Conservation (phyloP, 345 rosid species). For the Barbarea vulgaris region DNA sequence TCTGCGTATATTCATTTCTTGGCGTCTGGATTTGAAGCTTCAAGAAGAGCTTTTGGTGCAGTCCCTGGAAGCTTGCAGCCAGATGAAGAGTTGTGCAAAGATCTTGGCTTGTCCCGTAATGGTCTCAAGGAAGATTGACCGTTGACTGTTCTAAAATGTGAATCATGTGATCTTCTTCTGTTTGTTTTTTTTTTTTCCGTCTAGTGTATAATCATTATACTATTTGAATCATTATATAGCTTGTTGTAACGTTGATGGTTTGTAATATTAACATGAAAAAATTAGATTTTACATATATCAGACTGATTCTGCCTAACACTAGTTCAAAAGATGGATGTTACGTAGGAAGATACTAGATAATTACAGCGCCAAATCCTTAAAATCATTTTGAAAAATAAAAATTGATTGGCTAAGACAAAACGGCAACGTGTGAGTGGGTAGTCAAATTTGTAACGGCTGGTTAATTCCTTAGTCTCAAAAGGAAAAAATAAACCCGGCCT, state of each 20-base stretch:
- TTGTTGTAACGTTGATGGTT: background rate
- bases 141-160: constrained; percentile 12
- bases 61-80: constrained; percentile 79
- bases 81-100: constrained; percentile 73
- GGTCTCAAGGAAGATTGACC: constrained; percentile 29
- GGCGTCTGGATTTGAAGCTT: constrained; percentile 72
- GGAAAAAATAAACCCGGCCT: background rate
- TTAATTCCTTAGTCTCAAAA: background rate
- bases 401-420: background rate
- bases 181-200: background rate
- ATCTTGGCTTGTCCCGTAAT: constrained; percentile 63
- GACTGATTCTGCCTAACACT: background rate
- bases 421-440: background rate
- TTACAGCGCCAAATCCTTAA: background rate
- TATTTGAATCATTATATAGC: background rate
- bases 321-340: too few relatives aligned
- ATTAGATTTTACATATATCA: background rate
- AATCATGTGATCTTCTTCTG: background rate
- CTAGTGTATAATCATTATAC: constrained; percentile 12
- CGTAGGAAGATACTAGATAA: too few relatives aligned
- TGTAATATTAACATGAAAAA: background rate
- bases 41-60: constrained; percentile 85
- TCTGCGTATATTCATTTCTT: constrained; percentile 72
- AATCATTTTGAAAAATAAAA: background rate
- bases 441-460: background rate